These are phyloP conservation scores for Albophoma yamanashiensis DNA, from an alignment of 2,329 filamentous ascomycete genomes.

Conservation along the genomic window DNA sequence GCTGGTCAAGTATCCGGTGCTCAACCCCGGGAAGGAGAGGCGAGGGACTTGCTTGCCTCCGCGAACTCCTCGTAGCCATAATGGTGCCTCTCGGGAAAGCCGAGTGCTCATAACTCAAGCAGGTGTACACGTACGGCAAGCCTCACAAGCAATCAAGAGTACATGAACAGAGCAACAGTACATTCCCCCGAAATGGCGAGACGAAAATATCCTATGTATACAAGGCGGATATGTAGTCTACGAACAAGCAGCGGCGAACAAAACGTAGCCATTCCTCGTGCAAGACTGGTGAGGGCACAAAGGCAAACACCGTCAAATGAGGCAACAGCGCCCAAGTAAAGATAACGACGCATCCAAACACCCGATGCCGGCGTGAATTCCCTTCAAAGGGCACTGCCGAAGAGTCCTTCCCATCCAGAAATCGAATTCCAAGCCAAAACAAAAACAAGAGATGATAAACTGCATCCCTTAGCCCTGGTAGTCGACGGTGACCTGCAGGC, in stretches of 20 bases:
- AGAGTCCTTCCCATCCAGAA: not conserved
- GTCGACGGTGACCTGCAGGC: constrained; percentile 21
- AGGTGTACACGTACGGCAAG: not conserved
- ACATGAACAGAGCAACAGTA: not conserved
- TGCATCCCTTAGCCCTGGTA: constrained; percentile 7
- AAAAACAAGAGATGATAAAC: not conserved
- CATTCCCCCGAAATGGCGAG: not conserved
- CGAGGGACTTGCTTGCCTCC: not conserved
- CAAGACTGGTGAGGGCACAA: not conserved
- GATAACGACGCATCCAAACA: constrained; percentile 7
- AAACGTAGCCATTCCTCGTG: not conserved
- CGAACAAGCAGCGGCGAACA: not conserved
- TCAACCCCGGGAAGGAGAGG: no score
- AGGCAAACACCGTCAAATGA: not conserved
- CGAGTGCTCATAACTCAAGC: not conserved
- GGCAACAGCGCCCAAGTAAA: not conserved
- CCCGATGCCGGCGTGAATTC: constrained; percentile 1
- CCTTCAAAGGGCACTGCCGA: not conserved
- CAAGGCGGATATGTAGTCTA: constrained; percentile 1
- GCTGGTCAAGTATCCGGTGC: not conserved
- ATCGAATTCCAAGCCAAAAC: not conserved
- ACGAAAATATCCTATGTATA: not conserved
- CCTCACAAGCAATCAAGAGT: not conserved
- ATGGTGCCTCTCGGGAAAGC: not conserved
- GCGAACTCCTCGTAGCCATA: not conserved